Conservation (phyloP, 148 eudicot genomes). For the Chenopodium formosanum region DNA sequence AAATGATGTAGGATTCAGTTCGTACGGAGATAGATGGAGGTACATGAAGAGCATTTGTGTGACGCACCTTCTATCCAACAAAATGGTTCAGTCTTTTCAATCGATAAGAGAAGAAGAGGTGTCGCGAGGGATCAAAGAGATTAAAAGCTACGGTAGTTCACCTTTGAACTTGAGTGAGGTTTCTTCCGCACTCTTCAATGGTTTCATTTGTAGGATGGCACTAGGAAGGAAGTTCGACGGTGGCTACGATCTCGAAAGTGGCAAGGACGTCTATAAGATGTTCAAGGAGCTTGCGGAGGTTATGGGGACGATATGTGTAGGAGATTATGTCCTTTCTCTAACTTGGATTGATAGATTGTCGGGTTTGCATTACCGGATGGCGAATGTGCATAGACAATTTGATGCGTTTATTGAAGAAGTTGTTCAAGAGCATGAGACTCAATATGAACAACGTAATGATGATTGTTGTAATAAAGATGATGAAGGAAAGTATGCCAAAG, state of each 20-base stretch:
- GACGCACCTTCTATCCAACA: constrained; percentile 17
- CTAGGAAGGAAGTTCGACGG: too few relatives aligned
- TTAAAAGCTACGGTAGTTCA: background rate
- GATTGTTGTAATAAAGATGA: too few relatives aligned
- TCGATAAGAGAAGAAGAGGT: constrained; percentile 31
- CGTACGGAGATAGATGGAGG: constrained; percentile 35
- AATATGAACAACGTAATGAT: background rate
- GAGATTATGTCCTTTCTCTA: constrained; percentile 17
- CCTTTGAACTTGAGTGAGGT: constrained; percentile 28
- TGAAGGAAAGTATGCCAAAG: background rate
- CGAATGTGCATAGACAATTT: background rate
- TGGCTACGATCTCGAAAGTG: background rate
- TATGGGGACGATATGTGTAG: constrained; percentile 7
- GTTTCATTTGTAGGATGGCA: too few relatives aligned
- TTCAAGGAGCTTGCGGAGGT: background rate
- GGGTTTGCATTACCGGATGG: constrained; percentile 23
- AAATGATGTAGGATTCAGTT: constrained; percentile 21
- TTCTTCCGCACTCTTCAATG: too few relatives aligned
- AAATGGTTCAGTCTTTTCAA: constrained; percentile 24
- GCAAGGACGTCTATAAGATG: background rate
- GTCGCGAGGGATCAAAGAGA: constrained; percentile 5
- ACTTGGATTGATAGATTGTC: constrained; percentile 22
- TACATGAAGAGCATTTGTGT: constrained; percentile 22
- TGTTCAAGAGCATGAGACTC: background rate
- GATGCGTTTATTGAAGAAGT: constrained; percentile 13